phyloP scores from a whole-genome alignment of 805 yeast genomes.

The Millerozyma acaciae region DNA sequence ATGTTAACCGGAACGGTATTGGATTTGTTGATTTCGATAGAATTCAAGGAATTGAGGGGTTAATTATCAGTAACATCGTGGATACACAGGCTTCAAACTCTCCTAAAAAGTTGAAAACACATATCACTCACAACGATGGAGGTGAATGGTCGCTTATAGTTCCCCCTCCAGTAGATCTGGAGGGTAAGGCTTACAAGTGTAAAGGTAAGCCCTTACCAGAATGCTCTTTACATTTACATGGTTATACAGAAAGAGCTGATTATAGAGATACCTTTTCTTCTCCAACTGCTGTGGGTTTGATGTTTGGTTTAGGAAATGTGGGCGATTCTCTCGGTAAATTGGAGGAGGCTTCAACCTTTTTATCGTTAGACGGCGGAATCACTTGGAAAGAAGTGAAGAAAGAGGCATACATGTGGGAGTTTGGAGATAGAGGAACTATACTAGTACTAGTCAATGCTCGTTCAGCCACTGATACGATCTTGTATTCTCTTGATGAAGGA shows the following conservation, averaged over 20 bases:
- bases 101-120: slow-evolving; percentile 60
- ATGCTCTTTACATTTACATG: slow-evolving; percentile 84
- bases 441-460: slow-evolving; percentile 64
- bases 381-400: slow-evolving; percentile 78
- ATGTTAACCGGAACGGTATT: slow-evolving; percentile 66
- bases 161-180: slow-evolving; percentile 67
- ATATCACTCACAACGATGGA: slow-evolving; percentile 86
- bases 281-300: slow-evolving; percentile 81
- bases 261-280: slow-evolving; percentile 83
- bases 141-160: slow-evolving; percentile 72
- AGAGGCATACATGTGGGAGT: slow-evolving; percentile 88
- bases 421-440: slow-evolving; percentile 90
- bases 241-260: slow-evolving; percentile 84
- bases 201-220: slow-evolving; percentile 43
- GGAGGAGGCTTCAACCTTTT: slow-evolving; percentile 61
- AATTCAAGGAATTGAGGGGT: slow-evolving; percentile 80
- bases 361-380: slow-evolving; percentile 87
- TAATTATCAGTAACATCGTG: slow-evolving; percentile 70
- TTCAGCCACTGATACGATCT: slow-evolving; percentile 53
- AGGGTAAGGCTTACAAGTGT: slow-evolving; percentile 57
- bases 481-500: slow-evolving; percentile 79
- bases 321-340: slow-evolving; percentile 55
- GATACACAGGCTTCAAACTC: slow-evolving; percentile 40
- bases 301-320: slow-evolving; percentile 92
- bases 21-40: slow-evolving; percentile 92